Evolutionary conservation across 371 early-diverging fungal genomes (phyloP), one percentile per base, ranked within the genome.

Genomic region (Haplosporangium sp.): DNA sequence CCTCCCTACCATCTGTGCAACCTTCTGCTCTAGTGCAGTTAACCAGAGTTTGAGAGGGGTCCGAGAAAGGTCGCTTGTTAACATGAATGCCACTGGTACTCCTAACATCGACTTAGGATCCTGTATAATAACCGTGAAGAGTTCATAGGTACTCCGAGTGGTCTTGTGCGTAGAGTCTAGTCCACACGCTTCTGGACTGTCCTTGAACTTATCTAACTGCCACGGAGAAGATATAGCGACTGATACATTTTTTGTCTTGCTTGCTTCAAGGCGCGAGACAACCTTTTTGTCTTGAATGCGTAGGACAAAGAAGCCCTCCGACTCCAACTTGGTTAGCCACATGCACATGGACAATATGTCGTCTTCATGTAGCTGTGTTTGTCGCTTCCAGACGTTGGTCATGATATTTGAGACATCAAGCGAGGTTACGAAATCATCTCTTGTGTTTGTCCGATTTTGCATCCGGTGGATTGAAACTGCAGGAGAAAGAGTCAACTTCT

Each of bases 171-270:
- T 39, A 17, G 35, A 38, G 27, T 60, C 38, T 4, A 13, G 39
- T 11, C 60, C 60, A 4, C 35, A 38, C 3, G 60, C 9, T 17
- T 60, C 39, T 10, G 39, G 6, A 0, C 60, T 38, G 10, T 39
- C 38, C 39, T 37, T 9, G n/a, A 60, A 10, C 39, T 60, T 60
- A 15, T 60, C 60, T 37, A 60, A 15, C 17, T 60, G 39, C 60
- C 60, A 60, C 5, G 39, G 60, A 10, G 37, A 60, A 17, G 60
- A 37, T 17, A 60, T 38, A 11, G 38, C 38, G 38, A 60, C 60
- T 15, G 40, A 35, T n/a, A 60, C 19, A 27, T 27, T 27, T 27
- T 27, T 27, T 3, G 20, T 13, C 35, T 39, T 39, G 11, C 13
- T 34, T 10, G 15, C 0, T 11, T 60, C 15, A 13, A 60, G 60